These are phyloP conservation scores for Astrocystis sublimbata DNA, from an alignment of 495 filamentous ascomycete species.

Conservation along the genomic window DNA sequence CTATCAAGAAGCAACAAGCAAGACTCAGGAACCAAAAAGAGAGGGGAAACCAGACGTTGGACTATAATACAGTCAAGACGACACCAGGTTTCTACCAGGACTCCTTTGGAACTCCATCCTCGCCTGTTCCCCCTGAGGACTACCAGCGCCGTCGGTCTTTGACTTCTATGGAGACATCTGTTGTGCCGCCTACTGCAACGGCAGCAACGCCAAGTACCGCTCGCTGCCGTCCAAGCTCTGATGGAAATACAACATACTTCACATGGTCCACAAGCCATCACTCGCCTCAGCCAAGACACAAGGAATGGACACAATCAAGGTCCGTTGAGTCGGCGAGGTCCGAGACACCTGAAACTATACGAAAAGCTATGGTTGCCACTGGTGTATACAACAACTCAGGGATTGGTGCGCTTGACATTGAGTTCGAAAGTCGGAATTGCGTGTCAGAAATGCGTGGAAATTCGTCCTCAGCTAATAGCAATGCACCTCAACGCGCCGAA, in stretches of 20 bases:
- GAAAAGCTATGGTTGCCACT: constrained; percentile 24
- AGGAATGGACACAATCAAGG: neutral
- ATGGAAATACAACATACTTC: constrained; percentile 31
- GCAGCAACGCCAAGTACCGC: neutral
- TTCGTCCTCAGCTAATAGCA: neutral
- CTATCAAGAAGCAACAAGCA: neutral
- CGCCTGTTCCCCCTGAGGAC: neutral
- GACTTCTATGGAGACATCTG: neutral
- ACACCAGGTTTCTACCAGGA: neutral
- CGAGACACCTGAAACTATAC: constrained; percentile 23
- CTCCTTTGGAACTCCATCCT: constrained; percentile 3
- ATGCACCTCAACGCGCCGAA: neutral
- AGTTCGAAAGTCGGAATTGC: neutral
- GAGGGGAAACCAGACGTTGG: neutral
- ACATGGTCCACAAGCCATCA: constrained; percentile 35
- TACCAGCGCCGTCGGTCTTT: neutral
- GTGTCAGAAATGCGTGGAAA: neutral
- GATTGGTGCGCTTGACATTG: constrained; percentile 19
- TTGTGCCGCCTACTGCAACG: neutral
- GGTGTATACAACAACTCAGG: constrained; percentile 27
- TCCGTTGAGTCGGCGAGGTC: constrained; percentile 15
- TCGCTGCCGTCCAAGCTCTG: constrained; percentile 1
- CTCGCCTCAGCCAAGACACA: constrained; percentile 11
- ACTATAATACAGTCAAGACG: neutral
- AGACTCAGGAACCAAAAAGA: neutral